These are phyloP conservation scores for Exophiala spinifera DNA, from an alignment of 2,329 filamentous ascomycete species.

Conservation along the genomic window DNA sequence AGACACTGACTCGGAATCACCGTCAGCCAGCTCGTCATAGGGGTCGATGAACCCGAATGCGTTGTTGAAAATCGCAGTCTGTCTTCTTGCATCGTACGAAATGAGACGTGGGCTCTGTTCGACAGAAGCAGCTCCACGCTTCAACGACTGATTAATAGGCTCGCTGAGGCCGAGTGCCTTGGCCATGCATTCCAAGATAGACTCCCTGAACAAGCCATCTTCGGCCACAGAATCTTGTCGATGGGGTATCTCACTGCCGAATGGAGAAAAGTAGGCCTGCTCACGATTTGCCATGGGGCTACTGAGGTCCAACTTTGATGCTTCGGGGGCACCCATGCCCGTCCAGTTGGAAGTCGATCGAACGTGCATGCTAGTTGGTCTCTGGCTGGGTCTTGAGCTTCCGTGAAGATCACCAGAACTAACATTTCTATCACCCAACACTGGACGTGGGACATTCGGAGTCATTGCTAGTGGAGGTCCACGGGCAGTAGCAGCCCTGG, in stretches of 20 bases:
- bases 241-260: constrained; percentile 21
- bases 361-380: constrained; percentile 20
- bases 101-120: constrained; percentile 82
- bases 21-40: constrained; percentile 72
- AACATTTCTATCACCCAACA: constrained; percentile 44
- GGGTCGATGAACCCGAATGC: constrained; percentile 90
- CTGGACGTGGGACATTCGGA: not conserved
- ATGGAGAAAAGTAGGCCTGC: constrained; percentile 36
- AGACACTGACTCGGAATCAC: constrained; percentile 78
- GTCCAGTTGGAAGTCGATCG: constrained; percentile 18
- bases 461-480: constrained; percentile 15
- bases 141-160: constrained; percentile 46
- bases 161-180: constrained; percentile 79
- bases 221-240: constrained; percentile 78
- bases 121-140: constrained; percentile 65
- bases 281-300: constrained; percentile 47
- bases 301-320: constrained; percentile 16
- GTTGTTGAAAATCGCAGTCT: constrained; percentile 78
- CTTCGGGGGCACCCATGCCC: constrained; percentile 16
- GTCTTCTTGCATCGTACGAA: constrained; percentile 75
- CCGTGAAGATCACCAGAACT: constrained; percentile 68
- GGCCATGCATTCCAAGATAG: constrained; percentile 92
- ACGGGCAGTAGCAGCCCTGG: constrained; percentile 52
- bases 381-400: constrained; percentile 12
- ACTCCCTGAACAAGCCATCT: constrained; percentile 81